These are phyloP conservation scores for Lentinula guzmanii DNA, from an alignment of 768 basidiomycete genomes.

Conservation along the genomic window DNA sequence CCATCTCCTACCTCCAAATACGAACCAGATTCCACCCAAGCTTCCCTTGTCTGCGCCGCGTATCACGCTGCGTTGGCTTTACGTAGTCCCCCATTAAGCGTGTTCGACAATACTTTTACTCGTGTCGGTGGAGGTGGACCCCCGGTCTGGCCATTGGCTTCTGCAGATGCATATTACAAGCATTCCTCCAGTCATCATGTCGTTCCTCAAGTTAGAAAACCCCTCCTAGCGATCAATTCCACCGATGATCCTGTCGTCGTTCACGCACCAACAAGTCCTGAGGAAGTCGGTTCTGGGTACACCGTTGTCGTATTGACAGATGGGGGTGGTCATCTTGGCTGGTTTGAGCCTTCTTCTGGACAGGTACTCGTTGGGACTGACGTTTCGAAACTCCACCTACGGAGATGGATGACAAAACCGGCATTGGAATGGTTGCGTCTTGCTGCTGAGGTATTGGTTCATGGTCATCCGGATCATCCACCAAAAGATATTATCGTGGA, in stretches of 20 bases:
- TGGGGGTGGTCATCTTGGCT: constrained; percentile 52
- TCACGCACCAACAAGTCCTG: constrained; percentile 15
- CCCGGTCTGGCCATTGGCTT: constrained; percentile 18
- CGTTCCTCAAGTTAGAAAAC: constrained; percentile 37
- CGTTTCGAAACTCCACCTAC: constrained; percentile 10
- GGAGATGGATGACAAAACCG: constrained; percentile 41
- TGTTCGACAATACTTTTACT: constrained; percentile 39
- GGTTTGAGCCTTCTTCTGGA: constrained; percentile 35
- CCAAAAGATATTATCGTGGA: constrained; percentile 1
- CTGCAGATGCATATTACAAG: constrained; percentile 40
- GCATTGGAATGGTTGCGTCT: constrained; percentile 43
- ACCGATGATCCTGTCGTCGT: constrained; percentile 48
- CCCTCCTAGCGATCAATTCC: constrained; percentile 46
- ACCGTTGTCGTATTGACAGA: constrained; percentile 35
- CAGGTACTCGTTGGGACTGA: not conserved
- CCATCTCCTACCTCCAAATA: constrained; percentile 22
- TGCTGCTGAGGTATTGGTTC: constrained; percentile 27
- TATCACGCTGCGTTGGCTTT: constrained; percentile 21
- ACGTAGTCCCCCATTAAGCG: constrained; percentile 25
- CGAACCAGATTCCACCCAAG: constrained; percentile 26
- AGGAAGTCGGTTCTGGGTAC: constrained; percentile 22
- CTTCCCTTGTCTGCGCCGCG: constrained; percentile 24
- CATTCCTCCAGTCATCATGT: constrained; percentile 40
- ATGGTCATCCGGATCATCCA: constrained; percentile 1
- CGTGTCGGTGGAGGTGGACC: constrained; percentile 41